Evolutionary conservation across 2,329 filamentous ascomycete species (phyloP).

Genomic region (Paraconiothyrium sp.): DNA sequence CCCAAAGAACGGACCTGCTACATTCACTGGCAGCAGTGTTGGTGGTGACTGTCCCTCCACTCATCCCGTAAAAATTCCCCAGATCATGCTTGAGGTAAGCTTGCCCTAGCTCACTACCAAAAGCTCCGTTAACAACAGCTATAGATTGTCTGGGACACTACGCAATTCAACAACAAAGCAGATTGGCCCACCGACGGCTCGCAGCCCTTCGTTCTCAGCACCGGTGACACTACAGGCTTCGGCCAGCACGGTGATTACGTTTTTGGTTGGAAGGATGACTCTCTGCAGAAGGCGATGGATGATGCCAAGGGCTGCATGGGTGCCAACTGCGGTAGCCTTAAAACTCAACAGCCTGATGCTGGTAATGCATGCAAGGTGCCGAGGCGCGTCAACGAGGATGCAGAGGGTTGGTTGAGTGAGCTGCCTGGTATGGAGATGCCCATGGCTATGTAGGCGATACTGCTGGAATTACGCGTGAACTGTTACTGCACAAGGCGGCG

Average conservation of each 20-base stretch:
- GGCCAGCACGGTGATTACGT: conserved; percentile 40
- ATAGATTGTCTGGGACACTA: conserved; percentile 55
- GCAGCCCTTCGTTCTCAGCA: conserved; percentile 39
- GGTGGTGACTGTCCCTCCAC: conserved; percentile 53
- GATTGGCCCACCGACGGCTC: conserved; percentile 43
- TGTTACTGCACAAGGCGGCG: too few relatives aligned
- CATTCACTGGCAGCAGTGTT: conserved; percentile 33
- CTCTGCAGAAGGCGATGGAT: conserved; percentile 44
- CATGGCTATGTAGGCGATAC: conserved; percentile 1
- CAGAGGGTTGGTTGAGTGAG: conserved; percentile 33
- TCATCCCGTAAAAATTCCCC: conserved; percentile 58
- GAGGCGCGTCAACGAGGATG: conserved; percentile 35
- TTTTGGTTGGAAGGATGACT: conserved; percentile 43
- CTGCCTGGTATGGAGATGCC: conserved; percentile 30
- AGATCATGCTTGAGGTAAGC: conserved; percentile 55
- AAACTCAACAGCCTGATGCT: conserved; percentile 33
- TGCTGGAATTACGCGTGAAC: background rate
- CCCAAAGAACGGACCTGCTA: conserved; percentile 42
- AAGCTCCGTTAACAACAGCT: background rate
- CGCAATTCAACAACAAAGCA: conserved; percentile 45
- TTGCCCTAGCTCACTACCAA: background rate
- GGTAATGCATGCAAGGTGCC: conserved; percentile 36
- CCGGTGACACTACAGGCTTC: conserved; percentile 34
- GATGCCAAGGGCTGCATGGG: conserved; percentile 41
- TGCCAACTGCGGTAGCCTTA: conserved; percentile 36